Conservation (phyloP, 768 basidiomycete species). For the Boletellus ananas region DNA sequence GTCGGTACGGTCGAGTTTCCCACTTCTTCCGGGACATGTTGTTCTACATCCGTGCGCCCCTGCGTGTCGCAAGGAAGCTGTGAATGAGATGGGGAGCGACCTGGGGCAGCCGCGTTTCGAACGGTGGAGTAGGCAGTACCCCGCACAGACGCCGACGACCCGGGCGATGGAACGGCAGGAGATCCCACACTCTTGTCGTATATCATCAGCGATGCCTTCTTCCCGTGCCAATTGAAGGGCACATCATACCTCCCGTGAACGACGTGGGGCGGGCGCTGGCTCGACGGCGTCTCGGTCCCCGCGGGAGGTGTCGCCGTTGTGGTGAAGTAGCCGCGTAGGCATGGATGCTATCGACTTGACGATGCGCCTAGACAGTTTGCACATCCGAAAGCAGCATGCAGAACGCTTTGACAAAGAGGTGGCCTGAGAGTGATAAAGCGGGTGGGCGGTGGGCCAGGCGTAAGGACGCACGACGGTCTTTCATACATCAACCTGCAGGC, state of each 20-base stretch:
- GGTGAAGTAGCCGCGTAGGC: conserved; percentile 2
- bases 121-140: background rate
- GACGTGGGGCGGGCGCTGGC: background rate
- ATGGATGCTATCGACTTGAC: conserved; percentile 7
- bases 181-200: conserved; percentile 3
- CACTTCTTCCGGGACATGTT: background rate
- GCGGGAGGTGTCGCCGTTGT: background rate
- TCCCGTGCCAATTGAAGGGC: background rate
- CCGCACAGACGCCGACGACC: background rate
- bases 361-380: conserved; percentile 9
- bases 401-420: background rate
- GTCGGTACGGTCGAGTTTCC: background rate
- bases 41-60: background rate
- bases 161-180: background rate
- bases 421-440: conserved; percentile 6
- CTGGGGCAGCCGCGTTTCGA: background rate
- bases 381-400: conserved; percentile 14
- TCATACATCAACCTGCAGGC: conserved; percentile 8
- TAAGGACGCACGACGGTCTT: background rate
- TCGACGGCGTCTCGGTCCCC: background rate
- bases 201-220: background rate
- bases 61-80: background rate
- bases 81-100: background rate
- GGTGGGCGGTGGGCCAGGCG: conserved; percentile 8
- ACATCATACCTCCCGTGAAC: conserved; percentile 10